These are phyloP conservation scores for Leccinum subatratum DNA, from an alignment of 1,284 basidiomycete species.

Conservation along the genomic window DNA sequence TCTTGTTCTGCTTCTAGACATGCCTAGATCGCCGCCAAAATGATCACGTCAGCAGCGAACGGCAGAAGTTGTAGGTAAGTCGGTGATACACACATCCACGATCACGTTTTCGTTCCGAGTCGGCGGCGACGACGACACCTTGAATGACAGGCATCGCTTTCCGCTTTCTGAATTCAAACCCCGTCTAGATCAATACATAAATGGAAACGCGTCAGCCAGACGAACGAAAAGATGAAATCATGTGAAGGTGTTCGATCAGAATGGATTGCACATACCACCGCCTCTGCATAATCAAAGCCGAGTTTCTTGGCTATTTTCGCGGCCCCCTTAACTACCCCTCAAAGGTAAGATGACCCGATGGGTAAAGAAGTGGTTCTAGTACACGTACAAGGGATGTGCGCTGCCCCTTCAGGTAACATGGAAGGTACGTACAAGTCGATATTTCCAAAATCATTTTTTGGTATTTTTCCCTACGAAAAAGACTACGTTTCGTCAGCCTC, in stretches of 20 bases:
- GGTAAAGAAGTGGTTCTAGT: slow-evolving; percentile 10
- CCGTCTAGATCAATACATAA: slow-evolving; percentile 48
- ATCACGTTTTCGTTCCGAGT: slow-evolving; percentile 64
- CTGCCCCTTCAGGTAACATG: slow-evolving; percentile 89
- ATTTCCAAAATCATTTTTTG: slow-evolving; percentile 95
- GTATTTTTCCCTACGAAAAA: slow-evolving; percentile 72
- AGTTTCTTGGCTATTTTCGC: slow-evolving; percentile 87
- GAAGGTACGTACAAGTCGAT: slow-evolving; percentile 93
- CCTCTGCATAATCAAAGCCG: slow-evolving; percentile 88
- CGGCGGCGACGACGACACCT: slow-evolving; percentile 83
- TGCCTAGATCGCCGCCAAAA: slow-evolving; percentile 47
- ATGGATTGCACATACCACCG: slow-evolving; percentile 59
- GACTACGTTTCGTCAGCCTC: slow-evolving; percentile 14
- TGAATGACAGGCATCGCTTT: slow-evolving; percentile 80
- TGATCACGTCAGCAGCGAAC: slow-evolving; percentile 11
- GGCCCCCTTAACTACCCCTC: slow-evolving; percentile 70
- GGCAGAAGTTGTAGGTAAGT: slow-evolving; percentile 2
- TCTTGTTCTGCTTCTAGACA: slow-evolving; percentile 79
- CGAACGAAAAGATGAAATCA: slow-evolving; percentile 7
- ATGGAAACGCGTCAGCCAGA: slow-evolving; percentile 6
- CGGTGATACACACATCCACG: slow-evolving; percentile 59
- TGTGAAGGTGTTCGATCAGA: slow-evolving; percentile 14
- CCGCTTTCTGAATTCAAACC: slow-evolving; percentile 94
- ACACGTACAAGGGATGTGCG: slow-evolving; percentile 80
- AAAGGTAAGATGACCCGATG: slow-evolving; percentile 8